phyloP scores from a whole-genome alignment of 148 eudicot genomes.

The Silene latifolia region DNA sequence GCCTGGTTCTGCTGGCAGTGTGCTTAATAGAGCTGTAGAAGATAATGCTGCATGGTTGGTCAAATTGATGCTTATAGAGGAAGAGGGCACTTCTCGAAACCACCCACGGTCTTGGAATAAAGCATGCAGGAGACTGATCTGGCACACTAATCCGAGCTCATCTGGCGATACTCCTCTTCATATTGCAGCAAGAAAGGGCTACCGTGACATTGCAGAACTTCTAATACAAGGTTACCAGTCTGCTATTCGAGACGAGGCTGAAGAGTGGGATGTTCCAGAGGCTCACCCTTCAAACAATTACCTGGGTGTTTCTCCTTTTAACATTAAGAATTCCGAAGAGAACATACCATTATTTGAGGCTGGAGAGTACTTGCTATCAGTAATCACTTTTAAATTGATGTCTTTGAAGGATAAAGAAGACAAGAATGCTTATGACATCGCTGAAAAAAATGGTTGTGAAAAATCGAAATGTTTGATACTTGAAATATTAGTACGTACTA shows the following conservation, averaged over 20 bases:
- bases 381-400: no score
- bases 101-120: conserved; percentile 8
- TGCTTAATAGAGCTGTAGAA: conserved; percentile 11
- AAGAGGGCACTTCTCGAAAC: not conserved
- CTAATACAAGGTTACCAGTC: conserved; percentile 14
- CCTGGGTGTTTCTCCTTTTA: conserved; percentile 13
- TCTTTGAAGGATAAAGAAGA: not conserved
- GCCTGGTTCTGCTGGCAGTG: conserved; percentile 3
- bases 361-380: not conserved
- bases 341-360: conserved; percentile 2
- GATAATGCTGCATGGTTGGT: conserved; percentile 10
- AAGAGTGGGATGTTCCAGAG: conserved; percentile 14
- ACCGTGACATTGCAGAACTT: conserved; percentile 1
- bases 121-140: conserved; percentile 12
- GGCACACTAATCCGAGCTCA: not conserved
- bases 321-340: not conserved
- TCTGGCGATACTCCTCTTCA: conserved; percentile 12
- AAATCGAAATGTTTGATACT: not conserved
- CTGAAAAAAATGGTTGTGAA: conserved; percentile 3
- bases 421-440: conserved; percentile 9
- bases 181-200: conserved; percentile 9
- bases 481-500: not conserved
- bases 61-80: conserved; percentile 6
- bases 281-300: not conserved
- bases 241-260: conserved; percentile 1